Percentiles rank a stretch among this genome's conserved stretches.
phyloP scores from a whole-genome alignment of 169 alveolate genomes.

The Neospora caninum region DNA sequence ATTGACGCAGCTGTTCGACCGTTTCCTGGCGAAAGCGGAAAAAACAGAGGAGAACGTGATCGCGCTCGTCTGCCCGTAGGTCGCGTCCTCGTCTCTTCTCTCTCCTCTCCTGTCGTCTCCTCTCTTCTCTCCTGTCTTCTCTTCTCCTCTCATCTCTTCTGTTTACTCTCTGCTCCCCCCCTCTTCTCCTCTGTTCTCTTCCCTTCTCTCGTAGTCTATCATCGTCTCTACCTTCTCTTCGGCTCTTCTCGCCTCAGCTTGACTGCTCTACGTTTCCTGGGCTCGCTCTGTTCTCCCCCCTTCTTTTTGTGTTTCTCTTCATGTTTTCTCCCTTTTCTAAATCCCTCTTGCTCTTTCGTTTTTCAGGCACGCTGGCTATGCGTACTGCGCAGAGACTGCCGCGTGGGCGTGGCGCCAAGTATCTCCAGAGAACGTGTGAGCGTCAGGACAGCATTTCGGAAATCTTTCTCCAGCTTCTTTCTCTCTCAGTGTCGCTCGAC shows the following conservation, averaged over 20 bases:
- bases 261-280: not conserved
- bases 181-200: not conserved
- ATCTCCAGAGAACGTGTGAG: not conserved
- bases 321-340: not conserved
- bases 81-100: not conserved
- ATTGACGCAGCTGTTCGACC: not conserved
- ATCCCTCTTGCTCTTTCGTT: not conserved
- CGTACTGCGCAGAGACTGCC: conserved; percentile 46
- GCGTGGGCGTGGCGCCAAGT: conserved; percentile 50
- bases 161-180: not conserved
- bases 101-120: not conserved
- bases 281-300: not conserved
- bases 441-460: not conserved
- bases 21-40: not conserved
- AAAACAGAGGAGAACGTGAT: not conserved
- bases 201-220: not conserved
- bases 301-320: not conserved
- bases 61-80: conserved; percentile 19
- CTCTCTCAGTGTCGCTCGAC: too few species aligned
- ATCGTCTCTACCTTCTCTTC: not conserved
- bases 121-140: not conserved
- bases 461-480: not conserved
- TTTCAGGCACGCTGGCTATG: conserved; percentile 56
- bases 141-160: not conserved
- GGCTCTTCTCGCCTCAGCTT: not conserved